Percentiles rank a stretch among this genome's conserved stretches.
These are phyloP conservation scores for Chenopodium berlandieri DNA, from an alignment of 148 eudicot species.

Conservation along the genomic window DNA sequence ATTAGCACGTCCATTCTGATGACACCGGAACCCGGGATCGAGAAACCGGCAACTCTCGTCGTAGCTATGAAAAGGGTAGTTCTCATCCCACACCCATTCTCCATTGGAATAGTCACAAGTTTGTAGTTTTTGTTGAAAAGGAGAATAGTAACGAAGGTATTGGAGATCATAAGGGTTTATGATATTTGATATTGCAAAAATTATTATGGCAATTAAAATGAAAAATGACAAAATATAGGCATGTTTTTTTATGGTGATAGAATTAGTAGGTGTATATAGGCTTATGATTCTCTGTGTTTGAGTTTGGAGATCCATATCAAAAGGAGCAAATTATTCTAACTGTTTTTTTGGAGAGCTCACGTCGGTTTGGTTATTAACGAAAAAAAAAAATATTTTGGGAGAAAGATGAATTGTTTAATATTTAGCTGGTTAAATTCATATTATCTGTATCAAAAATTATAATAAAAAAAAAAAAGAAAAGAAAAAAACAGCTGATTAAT, in stretches of 20 bases:
- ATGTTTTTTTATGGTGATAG: constrained; percentile 30
- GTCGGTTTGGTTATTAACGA: background rate
- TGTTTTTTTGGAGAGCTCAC: background rate
- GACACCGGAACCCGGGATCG: constrained; percentile 80
- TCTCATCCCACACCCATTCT: constrained; percentile 63
- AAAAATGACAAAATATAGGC: constrained; percentile 22
- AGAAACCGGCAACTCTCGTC: constrained; percentile 63
- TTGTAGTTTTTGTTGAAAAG: constrained; percentile 4
- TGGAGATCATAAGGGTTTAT: constrained; percentile 30
- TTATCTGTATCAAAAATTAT: too few relatives aligned
- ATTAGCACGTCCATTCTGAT: constrained; percentile 50
- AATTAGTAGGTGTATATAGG: constrained; percentile 13
- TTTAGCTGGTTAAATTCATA: too few relatives aligned
- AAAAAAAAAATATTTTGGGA: too few relatives aligned
- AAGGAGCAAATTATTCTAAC: constrained; percentile 7
- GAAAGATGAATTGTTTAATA: too few relatives aligned
- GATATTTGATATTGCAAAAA: constrained; percentile 21
- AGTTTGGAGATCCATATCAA: constrained; percentile 56
- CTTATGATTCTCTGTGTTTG: constrained; percentile 11
- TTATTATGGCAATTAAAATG: constrained; percentile 21
- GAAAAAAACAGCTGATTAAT: background rate
- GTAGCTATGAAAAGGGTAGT: constrained; percentile 30
- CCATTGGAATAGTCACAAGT: constrained; percentile 62
- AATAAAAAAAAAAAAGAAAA: background rate
- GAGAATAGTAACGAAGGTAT: constrained; percentile 3